Conservation (phyloP, 208 protist species). For the Blechomonas ayalai region DNA sequence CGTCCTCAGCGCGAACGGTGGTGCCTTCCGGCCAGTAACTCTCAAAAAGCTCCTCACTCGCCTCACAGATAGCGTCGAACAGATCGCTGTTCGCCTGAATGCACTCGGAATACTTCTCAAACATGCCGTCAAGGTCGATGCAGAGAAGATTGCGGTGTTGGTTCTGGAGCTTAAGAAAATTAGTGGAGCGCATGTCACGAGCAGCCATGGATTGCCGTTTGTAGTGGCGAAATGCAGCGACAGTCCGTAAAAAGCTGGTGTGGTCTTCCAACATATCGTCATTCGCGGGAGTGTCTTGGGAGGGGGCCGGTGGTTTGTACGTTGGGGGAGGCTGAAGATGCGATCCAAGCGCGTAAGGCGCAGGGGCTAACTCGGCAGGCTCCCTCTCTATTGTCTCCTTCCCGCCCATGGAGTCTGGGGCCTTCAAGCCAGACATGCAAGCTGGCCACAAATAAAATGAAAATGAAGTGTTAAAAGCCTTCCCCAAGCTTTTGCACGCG, state of each 20-base stretch:
- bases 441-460: too few relatives aligned
- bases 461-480: too few relatives aligned
- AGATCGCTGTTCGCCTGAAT: slow-evolving; percentile 79
- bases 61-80: slow-evolving; percentile 77
- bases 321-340: too few relatives aligned
- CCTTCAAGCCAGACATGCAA: too few relatives aligned
- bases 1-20: slow-evolving; percentile 46
- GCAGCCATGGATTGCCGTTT: slow-evolving; percentile 54
- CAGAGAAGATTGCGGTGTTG: slow-evolving; percentile 61
- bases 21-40: slow-evolving; percentile 87
- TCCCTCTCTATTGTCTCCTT: too few relatives aligned
- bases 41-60: slow-evolving; percentile 77
- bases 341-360: too few relatives aligned
- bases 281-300: slow-evolving; percentile 16
- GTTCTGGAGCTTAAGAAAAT: slow-evolving; percentile 77
- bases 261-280: slow-evolving; percentile 83
- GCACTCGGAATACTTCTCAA: slow-evolving; percentile 62
- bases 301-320: slow-evolving; percentile 19
- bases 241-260: slow-evolving; percentile 80
- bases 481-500: too few relatives aligned
- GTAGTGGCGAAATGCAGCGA: slow-evolving; percentile 74
- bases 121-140: slow-evolving; percentile 75
- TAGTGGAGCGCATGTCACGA: slow-evolving; percentile 62
- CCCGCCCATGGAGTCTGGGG: too few relatives aligned
- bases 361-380: too few relatives aligned